Evolutionary conservation across 306 rosid species (phyloP), one percentile per base, ranked within the genome.

Genomic region (Senna siamea): DNA sequence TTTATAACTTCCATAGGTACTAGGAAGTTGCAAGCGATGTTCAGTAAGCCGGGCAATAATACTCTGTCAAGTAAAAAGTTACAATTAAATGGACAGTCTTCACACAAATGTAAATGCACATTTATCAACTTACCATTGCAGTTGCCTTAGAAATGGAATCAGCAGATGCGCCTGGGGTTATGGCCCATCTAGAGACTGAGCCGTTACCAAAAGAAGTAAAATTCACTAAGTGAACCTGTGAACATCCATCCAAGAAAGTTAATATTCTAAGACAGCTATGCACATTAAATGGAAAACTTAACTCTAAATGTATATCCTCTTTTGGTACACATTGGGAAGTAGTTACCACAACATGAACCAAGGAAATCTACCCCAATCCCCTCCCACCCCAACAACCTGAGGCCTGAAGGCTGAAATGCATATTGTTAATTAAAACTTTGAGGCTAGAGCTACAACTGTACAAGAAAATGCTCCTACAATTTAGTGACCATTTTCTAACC

Each of bases 21-120:
- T 85, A 78, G 97, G 97, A 84, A 95, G 86, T 59, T 87, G 80
- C 81, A 92, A 14, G 22, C 2, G 89, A 70, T 88, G 90, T 63
- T 88, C 90, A 22, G 86, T 74, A 76, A 95, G 86, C 79, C 51
- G 83, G 70, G 83, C 15, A 83, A 90, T 85, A 67, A 89, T 90
- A 60, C 52, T 80, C 99, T 94, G 94, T 8, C 34, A 59, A 13
- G 30, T 26, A 66, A 70, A 81, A 59, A 74, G 60, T 73, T 50
- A 66, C 7, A 15, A 70, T 75, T 60, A 81, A 61, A 59, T 46
- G 15, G 43, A 40, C 47, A 74, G 57, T 78, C 74, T 58, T 82
- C 74, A 84, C 26, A 32, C 66, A 84, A 73, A 79, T 22, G 80
- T 58, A 75, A 65, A 58, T 64, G 74, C 73, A 71, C 46, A 65